A percentile compares a stretch with the other conserved stretches of the same genome.
Conservation (phyloP, 352 stramenopile genomes). For the Phytophthora pistaciae region DNA sequence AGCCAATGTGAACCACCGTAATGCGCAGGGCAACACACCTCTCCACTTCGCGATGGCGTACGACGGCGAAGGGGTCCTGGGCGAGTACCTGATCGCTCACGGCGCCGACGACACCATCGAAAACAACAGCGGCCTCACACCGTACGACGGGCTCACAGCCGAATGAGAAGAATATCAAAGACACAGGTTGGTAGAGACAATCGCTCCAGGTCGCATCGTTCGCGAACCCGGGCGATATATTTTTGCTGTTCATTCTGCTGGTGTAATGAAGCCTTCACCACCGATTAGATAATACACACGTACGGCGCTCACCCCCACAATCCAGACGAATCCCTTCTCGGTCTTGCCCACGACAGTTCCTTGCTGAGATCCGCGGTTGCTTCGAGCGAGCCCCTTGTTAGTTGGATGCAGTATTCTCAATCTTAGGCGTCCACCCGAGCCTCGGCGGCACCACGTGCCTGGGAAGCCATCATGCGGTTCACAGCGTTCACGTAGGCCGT, state of each 20-base stretch:
- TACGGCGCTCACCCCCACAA: conserved; percentile 21
- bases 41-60: conserved; percentile 96
- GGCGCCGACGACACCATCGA: conserved; percentile 95
- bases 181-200: conserved; percentile 29
- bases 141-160: conserved; percentile 92
- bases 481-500: conserved; percentile 91
- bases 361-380: conserved; percentile 8
- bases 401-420: conserved; percentile 40
- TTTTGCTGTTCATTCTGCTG: conserved; percentile 36
- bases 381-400: conserved; percentile 19
- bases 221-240: conserved; percentile 30
- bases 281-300: conserved; percentile 50
- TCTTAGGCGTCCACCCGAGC: conserved; percentile 50
- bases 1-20: conserved; percentile 93
- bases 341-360: conserved; percentile 12
- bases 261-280: conserved; percentile 23
- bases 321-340: background rate
- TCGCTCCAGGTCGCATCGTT: conserved; percentile 24
- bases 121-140: conserved; percentile 93
- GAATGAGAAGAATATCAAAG: conserved; percentile 42
- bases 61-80: conserved; percentile 89
- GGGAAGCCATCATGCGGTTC: conserved; percentile 85
- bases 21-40: conserved; percentile 93
- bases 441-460: conserved; percentile 50
- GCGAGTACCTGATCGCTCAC: conserved; percentile 94